Base-by-base conservation (phyloP, 139 green algal genomes). In the Axilococcus clingmanii region DNA sequence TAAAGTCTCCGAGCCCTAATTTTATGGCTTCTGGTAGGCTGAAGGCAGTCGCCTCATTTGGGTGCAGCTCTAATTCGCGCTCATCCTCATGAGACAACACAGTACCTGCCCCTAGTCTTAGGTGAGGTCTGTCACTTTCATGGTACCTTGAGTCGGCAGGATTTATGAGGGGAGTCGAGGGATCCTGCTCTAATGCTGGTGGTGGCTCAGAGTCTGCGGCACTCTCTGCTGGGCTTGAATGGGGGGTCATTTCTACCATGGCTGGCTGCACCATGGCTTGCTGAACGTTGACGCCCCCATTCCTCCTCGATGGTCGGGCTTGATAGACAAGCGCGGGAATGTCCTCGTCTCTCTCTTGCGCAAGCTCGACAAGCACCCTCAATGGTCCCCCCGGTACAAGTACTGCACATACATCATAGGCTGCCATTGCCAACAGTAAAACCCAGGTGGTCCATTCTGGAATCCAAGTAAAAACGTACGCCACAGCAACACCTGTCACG, bases 391-490 rank as follows among this genome's bases (percentile, higher is more conserved):
- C 79, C 5, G 88, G 87, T 0, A 77, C 65, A 23, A 99, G 82
- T 53, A 99, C 92, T 5, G 91, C 91, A 22, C 56, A 75, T 5
- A 99, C 68, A 59, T 99, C 92, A 52, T 99, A 99, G 9, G 95
- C 20, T 1, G 89, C 84, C 89, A 99, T 96, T 35, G 78, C 70
- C 0, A 79, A 44, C 15, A 99, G 75, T 57, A 99, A 68, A 38
- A 89, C 57, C 92, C 92, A 99, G 23, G 81, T 90, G 17, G 86
- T 97, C 92, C 92, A 99, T 55, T 95, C 85, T 0, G 92, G 85
- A 3, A 97, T 86, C 55, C 73, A 83, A 8, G 89, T 96, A 78
- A 99, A 99, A 46, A 93, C 78, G 63, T 82, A 96, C 2, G 92
- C 89, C 0, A 85, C 73, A 17, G 91, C 75, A 30, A 92, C 70